These are phyloP conservation scores for Kodamaea ohmeri DNA, from an alignment of 1,139 yeast species.

Conservation along the genomic window DNA sequence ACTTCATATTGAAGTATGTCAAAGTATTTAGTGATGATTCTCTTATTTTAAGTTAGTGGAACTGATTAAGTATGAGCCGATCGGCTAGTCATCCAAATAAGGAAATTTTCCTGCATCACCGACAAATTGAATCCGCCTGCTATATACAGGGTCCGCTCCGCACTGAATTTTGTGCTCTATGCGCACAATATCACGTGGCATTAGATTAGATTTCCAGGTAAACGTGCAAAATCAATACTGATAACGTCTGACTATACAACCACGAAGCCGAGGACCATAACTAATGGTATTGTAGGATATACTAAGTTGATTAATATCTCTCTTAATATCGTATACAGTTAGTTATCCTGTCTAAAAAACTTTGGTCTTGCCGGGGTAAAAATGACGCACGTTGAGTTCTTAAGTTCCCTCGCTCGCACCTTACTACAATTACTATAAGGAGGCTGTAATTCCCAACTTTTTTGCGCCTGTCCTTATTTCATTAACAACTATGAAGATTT, in stretches of 20 bases:
- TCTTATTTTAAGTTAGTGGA: no score
- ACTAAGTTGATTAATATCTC: no score
- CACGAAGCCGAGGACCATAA: background rate
- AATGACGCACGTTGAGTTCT: background rate
- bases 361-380: background rate
- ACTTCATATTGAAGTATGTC: no score
- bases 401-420: background rate
- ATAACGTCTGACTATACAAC: background rate
- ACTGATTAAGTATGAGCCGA: no score
- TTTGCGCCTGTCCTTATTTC: constrained; percentile 1
- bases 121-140: no score
- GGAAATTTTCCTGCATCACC: no score
- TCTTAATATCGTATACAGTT: no score
- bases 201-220: constrained; percentile 7
- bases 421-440: constrained; percentile 5
- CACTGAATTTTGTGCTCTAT: constrained; percentile 4
- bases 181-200: constrained; percentile 12
- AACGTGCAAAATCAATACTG: constrained; percentile 1
- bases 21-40: no score
- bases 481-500: constrained; percentile 42
- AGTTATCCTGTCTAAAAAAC: background rate
- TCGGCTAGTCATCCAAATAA: no score
- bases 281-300: no score
- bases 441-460: constrained; percentile 4
- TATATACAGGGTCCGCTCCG: background rate